Base-by-base conservation (phyloP, 2,329 filamentous ascomycete species). In the Exophiala lecanii-corni region DNA sequence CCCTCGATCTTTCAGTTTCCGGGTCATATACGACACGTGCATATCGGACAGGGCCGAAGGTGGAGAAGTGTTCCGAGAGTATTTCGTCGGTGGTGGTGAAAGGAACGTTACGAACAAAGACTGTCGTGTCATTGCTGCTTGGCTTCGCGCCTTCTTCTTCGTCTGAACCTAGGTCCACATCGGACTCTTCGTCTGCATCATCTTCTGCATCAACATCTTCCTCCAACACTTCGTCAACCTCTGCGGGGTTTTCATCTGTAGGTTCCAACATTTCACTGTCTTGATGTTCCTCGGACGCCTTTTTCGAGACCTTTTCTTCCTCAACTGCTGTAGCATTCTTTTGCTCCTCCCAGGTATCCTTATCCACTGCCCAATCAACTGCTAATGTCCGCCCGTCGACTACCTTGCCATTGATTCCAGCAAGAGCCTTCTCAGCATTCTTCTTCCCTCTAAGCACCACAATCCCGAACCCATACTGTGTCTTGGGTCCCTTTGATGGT, bases 341-440 rank as follows among this genome's bases (percentile, higher is more conserved):
- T 51, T 81, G 72, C 49, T 80, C 74, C 50, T 89, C 78, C 88
- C 88, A 98, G 5, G 83, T 81, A 31, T 82, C 76, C 69, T 94
- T 95, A 48, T 96, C 88, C 3, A 97, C 89, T 21, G 94, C 91
- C 87, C 88, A 98, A 67, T 98, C 92, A 5, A 98, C 92, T 19
- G 91, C 92, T 48, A 98, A 66, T 6, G 82, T 84, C 57, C 92
- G 78, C 2, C 89, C 92, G 62, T 95, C 89, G 15, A 98, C 75
- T 49, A 85, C 79, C 62, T 87, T 96, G 45, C 91, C 92, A 65
- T 97, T 98, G 55, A 97, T 72, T 16, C 75, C 80, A 46, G 84
- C 80, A 44, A 98, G 73, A 2, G 92, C 92, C 62, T 82, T 88
- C 64, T 97, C 86, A 0, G 92, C 91, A 64, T 97, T 95, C 67